Evolutionary conservation across 441 rosid genomes (phyloP).

Genomic region (Adansonia rubrostipa): DNA sequence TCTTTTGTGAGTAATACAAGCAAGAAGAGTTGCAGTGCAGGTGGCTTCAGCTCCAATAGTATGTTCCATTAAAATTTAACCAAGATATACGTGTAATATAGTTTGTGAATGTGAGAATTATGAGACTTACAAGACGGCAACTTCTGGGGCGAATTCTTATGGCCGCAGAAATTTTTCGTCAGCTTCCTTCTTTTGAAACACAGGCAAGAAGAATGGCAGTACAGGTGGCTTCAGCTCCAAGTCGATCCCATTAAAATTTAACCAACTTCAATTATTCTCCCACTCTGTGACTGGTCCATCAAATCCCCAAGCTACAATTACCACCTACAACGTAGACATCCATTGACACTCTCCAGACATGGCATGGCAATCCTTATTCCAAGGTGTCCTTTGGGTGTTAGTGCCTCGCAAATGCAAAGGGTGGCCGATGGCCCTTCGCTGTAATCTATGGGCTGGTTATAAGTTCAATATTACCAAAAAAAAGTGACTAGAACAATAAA

Average conservation of each 20-base stretch:
- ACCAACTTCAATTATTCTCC: not conserved
- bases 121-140: too few relatives aligned
- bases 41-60: not conserved
- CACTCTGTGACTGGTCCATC: not conserved
- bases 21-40: not conserved
- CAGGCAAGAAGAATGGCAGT: too few relatives aligned
- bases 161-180: too few relatives aligned
- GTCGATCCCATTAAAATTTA: too few relatives aligned
- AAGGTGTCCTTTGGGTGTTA: not conserved
- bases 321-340: not conserved
- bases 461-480: constrained; percentile 9
- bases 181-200: too few relatives aligned
- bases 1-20: not conserved
- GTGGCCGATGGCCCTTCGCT: not conserved
- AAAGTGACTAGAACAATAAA: not conserved
- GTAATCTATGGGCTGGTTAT: not conserved
- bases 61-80: not conserved
- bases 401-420: not conserved
- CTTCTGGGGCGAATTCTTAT: too few relatives aligned
- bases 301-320: not conserved
- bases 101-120: too few relatives aligned
- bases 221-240: too few relatives aligned
- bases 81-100: too few relatives aligned
- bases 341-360: not conserved
- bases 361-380: not conserved